phyloP scores from a whole-genome alignment of 306 rosid species.

The Hylodesmum podocarpum region DNA sequence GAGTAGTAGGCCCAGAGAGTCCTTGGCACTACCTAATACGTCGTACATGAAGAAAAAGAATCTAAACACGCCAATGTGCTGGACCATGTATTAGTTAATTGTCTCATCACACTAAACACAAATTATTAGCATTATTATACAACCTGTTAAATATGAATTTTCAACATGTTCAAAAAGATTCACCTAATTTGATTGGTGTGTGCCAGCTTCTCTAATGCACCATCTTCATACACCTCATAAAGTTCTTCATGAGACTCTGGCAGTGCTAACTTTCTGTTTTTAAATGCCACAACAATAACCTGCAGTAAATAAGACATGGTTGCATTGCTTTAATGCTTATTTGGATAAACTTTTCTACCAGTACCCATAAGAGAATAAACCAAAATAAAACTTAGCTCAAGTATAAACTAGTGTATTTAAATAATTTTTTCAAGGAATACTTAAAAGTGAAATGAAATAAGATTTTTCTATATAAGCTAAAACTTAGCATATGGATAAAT shows the following conservation, averaged over 20 bases:
- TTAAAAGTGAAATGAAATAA: neutral
- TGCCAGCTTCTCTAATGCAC: conserved; percentile 46
- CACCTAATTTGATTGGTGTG: conserved; percentile 82
- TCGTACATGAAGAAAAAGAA: conserved; percentile 42
- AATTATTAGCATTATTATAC: conserved; percentile 27
- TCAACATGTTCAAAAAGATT: neutral
- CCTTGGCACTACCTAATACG: conserved; percentile 45
- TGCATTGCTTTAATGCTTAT: neutral
- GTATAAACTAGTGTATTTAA: too few relatives aligned
- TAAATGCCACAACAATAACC: conserved; percentile 77
- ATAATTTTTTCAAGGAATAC: neutral
- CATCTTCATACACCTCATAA: conserved; percentile 60
- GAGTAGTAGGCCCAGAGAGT: conserved; percentile 46
- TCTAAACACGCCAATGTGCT: conserved; percentile 39
- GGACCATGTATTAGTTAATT: conserved; percentile 24
- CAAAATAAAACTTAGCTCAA: too few relatives aligned
- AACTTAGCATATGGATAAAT: too few relatives aligned
- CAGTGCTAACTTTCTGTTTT: conserved; percentile 51
- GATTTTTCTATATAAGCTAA: neutral
- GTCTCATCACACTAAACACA: conserved; percentile 33
- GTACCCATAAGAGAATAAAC: too few relatives aligned
- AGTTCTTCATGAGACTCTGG: conserved; percentile 53
- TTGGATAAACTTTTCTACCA: too few relatives aligned
- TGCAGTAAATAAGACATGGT: conserved; percentile 19
- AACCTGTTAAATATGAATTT: conserved; percentile 15